Base-by-base conservation (phyloP, 2,329 filamentous ascomycete species). In the Colletotrichum sp. region DNA sequence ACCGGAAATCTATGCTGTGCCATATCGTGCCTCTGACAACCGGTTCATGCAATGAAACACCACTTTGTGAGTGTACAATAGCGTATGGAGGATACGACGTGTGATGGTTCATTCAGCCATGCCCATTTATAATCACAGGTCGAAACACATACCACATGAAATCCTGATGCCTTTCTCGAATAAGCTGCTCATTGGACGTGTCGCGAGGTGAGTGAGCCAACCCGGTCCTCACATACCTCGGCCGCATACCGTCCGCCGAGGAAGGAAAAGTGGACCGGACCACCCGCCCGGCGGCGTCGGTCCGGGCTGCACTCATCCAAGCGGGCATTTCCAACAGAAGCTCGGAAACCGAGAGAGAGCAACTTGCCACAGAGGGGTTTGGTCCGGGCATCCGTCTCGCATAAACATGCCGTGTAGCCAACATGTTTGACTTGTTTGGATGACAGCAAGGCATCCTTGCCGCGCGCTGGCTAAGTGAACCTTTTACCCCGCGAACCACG, bases 401-500 rank as follows among this genome's bases (percentile, higher is more conserved):
- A 44, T 34, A 48, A 63, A 63, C 30, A 32, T 44, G 57, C 16
- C 36, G 52, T 22, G 68, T 68, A 60, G 69, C 70, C n/a, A 52
- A 63, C 25, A 13, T 16, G 39, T 63, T 64, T 28, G 55, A 34
- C 63, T 68, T 74, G 44, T 66, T 75, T 66, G 59, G 64, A 74
- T 65, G 70, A 65, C 73, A 73, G 59, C 73, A 73, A 75, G 74
- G 65, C 64, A 74, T 55, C 74, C 70, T 52, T 68, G 71, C 74
- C 70, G 59, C 27, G 34, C 6, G 65, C 34, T 60, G 71, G 71
- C 65, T 48, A 36, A 61, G 28, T 63, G 12, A 34, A 63, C 34
- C 36, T n/a, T 69, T 64, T 52, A 52, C 74, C 70, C 65, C 74
- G 71, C 74, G 74, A 39, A 39, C 27, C 61, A 32, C 59, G 16